Evolutionary conservation across 164 flowering plant species (phyloP), one percentile per base, ranked within the genome.

Genomic region (Umbilicus rupestris): DNA sequence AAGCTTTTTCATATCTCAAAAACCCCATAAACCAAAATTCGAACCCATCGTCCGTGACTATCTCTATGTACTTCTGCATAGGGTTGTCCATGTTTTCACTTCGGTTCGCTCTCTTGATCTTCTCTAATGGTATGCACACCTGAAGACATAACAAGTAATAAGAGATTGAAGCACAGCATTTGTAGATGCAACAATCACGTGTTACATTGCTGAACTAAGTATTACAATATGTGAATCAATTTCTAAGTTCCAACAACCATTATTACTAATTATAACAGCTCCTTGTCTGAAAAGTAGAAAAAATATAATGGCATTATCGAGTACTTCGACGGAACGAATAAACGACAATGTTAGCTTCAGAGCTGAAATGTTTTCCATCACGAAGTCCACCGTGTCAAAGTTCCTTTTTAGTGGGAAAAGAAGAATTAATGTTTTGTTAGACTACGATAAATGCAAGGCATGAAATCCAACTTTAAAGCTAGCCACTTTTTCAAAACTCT

Each of bases 21-120:
- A 79, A 74, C 14, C 79, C 79, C 77, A 78, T 72, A 49, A 78
- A 78, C 78, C 78, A 78, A 62, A 78, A 75, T 1, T 76, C 81
- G 55, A 52, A 72, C 37, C 64, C 52, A 28, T 78, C 77, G 2
- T 42, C 55, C 0, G 80, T 75, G 7, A 73, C 70, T 57, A 75
- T 69, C 39, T 72, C 69, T 11, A 75, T 68, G 65, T 72, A 78
- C 74, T 78, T 75, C 59, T 78, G 74, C 33, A 29, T 17, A 39
- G 76, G 77, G 28, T 72, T 71, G 24, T 76, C 60, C 63, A 69
- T 50, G 39, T 78, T 73, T 64, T 73, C 74, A 59, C 76, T 75
- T 47, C 70, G 62, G 45, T 71, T 64, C 15, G 66, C 76, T 64
- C 63, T 64, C 30, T 71, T 66, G 11, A 78, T 75, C 74, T 75